Percentiles rank a stretch among this genome's conserved stretches.
Evolutionary conservation across 2,329 filamentous ascomycete genomes (phyloP).

Genomic region (Juglanconis oblonga): DNA sequence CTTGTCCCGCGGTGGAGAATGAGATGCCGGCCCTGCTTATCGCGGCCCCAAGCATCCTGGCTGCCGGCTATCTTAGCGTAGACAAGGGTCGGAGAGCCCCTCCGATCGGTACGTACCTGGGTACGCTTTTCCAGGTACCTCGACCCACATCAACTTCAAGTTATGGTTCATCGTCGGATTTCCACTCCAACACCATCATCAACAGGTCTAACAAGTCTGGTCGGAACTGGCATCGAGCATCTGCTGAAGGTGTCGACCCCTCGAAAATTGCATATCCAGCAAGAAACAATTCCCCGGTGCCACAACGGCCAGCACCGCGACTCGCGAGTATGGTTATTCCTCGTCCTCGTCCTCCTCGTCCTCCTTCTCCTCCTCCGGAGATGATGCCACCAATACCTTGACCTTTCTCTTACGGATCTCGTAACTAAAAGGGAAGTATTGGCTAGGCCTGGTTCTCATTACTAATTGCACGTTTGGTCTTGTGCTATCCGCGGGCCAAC

Average conservation of each 20-base stretch:
- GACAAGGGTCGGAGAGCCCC: neutral
- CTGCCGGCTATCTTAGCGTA: neutral
- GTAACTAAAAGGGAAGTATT: neutral
- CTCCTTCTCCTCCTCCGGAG: neutral
- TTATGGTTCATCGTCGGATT: conserved; percentile 1
- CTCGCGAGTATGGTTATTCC: no score
- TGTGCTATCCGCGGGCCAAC: neutral
- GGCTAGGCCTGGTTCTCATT: neutral
- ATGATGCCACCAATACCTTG: neutral
- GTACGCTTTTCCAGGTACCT: neutral
- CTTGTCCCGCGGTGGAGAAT: neutral
- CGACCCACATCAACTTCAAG: neutral
- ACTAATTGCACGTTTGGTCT: neutral
- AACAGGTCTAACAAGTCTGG: no score
- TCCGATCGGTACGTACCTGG: conserved; percentile 7
- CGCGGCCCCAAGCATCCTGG: neutral
- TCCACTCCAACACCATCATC: neutral
- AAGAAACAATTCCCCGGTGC: neutral
- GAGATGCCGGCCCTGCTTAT: no score
- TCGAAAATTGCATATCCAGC: neutral
- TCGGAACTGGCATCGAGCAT: no score
- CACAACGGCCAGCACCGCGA: neutral
- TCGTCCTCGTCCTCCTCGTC: no score
- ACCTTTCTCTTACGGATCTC: neutral
- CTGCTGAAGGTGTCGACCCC: neutral